phyloP scores from a whole-genome alignment of 805 yeast species.

The Naumovozyma baii region DNA sequence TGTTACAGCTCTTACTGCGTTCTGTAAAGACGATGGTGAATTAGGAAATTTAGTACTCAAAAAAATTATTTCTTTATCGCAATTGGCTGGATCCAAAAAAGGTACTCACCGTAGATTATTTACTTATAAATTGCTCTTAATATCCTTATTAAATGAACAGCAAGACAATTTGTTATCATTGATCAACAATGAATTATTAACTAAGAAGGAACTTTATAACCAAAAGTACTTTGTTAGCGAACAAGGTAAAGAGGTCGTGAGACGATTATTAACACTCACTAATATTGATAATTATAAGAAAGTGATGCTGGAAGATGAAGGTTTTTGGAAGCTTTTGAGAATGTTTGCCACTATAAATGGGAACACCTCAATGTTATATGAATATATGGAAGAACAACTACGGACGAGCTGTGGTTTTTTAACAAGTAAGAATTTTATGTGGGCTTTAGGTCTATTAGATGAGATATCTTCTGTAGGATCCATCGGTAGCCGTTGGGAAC shows the following conservation, averaged over 20 bases:
- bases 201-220: constrained; percentile 27
- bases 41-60: constrained; percentile 16
- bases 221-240: constrained; percentile 31
- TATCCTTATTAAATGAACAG: constrained; percentile 20
- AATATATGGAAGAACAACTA: constrained; percentile 34
- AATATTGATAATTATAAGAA: constrained; percentile 17
- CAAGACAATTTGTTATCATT: constrained; percentile 14
- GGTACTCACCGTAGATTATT: constrained; percentile 25
- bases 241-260: constrained; percentile 40
- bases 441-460: constrained; percentile 60
- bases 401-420: background rate
- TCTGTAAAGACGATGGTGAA: constrained; percentile 28
- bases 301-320: constrained; percentile 40
- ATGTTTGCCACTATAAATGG: constrained; percentile 37
- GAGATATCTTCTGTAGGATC: constrained; percentile 79
- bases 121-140: constrained; percentile 32
- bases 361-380: constrained; percentile 37
- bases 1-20: constrained; percentile 22
- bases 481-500: constrained; percentile 67
- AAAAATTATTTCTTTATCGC: constrained; percentile 11
- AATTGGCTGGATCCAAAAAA: constrained; percentile 15
- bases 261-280: constrained; percentile 31
- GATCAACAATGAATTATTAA: constrained; percentile 24
- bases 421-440: constrained; percentile 42
- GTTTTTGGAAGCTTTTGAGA: constrained; percentile 48